Conservation (phyloP, 495 filamentous ascomycete genomes). For the Gamarada debralockiae region DNA sequence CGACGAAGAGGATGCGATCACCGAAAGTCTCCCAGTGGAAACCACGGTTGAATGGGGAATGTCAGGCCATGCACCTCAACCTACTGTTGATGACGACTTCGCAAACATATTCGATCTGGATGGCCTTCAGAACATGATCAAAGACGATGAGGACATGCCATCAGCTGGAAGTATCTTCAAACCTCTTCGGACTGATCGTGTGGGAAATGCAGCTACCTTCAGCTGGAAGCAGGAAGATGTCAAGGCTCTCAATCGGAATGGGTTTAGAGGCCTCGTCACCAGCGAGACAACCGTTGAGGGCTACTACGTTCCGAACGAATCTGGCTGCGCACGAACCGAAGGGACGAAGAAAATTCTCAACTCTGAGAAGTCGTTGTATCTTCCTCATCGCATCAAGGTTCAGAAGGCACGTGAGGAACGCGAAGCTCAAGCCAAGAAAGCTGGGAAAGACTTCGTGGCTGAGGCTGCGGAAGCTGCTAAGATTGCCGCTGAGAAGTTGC, state of each 20-base stretch:
- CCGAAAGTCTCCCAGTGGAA: constrained; percentile 19
- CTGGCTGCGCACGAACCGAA: constrained; percentile 87
- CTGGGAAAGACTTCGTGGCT: constrained; percentile 59
- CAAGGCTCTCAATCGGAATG: constrained; percentile 67
- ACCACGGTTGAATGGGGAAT: constrained; percentile 26
- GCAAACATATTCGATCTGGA: constrained; percentile 65
- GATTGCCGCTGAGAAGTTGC: constrained; percentile 71
- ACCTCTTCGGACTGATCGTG: neutral
- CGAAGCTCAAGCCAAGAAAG: constrained; percentile 71
- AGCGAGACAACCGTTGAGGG: constrained; percentile 59
- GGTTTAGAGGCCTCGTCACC: constrained; percentile 14
- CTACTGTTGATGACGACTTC: constrained; percentile 67
- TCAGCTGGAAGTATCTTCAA: constrained; percentile 17
- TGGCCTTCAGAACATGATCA: constrained; percentile 73
- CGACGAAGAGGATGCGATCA: constrained; percentile 23
- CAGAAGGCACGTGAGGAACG: constrained; percentile 85
- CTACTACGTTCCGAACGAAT: constrained; percentile 83
- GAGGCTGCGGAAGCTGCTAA: constrained; percentile 67
- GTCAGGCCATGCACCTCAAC: constrained; percentile 27
- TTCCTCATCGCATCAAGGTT: constrained; percentile 95
- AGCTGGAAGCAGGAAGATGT: constrained; percentile 85
- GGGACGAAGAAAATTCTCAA: constrained; percentile 91
- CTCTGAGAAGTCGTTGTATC: constrained; percentile 95
- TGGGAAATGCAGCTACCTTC: constrained; percentile 15
- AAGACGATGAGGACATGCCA: constrained; percentile 74